Evolutionary conservation across 768 basidiomycete genomes (phyloP).

Genomic region (Ramaria sp.): DNA sequence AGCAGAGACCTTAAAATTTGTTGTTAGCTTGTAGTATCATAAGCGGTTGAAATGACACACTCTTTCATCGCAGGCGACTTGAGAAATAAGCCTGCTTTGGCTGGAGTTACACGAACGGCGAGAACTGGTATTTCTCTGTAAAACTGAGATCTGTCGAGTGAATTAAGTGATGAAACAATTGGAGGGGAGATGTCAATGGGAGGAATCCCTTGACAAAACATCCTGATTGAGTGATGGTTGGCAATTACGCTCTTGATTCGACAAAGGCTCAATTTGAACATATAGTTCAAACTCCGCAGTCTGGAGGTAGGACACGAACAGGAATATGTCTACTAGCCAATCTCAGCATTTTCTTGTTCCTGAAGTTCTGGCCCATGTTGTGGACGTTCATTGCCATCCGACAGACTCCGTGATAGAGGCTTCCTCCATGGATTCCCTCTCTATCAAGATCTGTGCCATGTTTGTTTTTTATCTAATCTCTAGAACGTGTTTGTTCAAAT

Average conservation of each 20-base stretch:
- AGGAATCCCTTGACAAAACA: background rate
- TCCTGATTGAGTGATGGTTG: background rate
- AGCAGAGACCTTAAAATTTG: constrained; percentile 40
- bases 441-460: constrained; percentile 78
- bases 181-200: constrained; percentile 28
- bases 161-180: constrained; percentile 27
- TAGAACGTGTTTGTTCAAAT: background rate
- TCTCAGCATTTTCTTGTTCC: background rate
- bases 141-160: constrained; percentile 57
- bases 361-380: constrained; percentile 49
- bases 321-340: too few relatives aligned
- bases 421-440: constrained; percentile 46
- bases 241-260: constrained; percentile 2
- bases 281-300: background rate
- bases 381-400: constrained; percentile 90
- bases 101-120: constrained; percentile 50
- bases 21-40: constrained; percentile 8
- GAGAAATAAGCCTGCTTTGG: constrained; percentile 42
- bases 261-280: constrained; percentile 2
- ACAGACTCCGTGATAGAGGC: constrained; percentile 75
- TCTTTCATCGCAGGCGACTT: constrained; percentile 47
- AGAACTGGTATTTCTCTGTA: constrained; percentile 54
- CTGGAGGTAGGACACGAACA: background rate
- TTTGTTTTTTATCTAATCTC: background rate
- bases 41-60: constrained; percentile 26